phyloP scores from a whole-genome alignment of 2,329 filamentous ascomycete genomes.

The Aureobasidium zeae region DNA sequence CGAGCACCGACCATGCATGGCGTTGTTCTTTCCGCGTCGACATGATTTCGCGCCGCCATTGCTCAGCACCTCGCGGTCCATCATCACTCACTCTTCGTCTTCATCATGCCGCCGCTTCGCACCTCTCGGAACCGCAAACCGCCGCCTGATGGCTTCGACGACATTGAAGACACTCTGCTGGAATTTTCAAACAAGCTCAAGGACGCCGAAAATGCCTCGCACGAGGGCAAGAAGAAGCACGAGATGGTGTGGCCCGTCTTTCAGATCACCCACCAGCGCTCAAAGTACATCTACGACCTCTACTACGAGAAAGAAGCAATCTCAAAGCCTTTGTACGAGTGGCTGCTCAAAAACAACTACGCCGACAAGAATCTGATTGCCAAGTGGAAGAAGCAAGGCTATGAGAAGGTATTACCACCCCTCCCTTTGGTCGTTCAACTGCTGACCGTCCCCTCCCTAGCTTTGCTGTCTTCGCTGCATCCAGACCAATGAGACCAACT shows the following conservation, averaged over 20 bases:
- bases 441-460: constrained; percentile 36
- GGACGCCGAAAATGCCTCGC: constrained; percentile 82
- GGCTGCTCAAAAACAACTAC: constrained; percentile 92
- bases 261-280: constrained; percentile 87
- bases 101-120: constrained; percentile 64
- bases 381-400: constrained; percentile 99
- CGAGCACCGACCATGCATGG: too few species aligned
- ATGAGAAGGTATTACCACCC: constrained; percentile 65
- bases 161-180: constrained; percentile 78
- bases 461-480: constrained; percentile 92
- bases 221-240: constrained; percentile 72
- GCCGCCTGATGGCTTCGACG: constrained; percentile 75
- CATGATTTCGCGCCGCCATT: too few species aligned
- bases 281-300: constrained; percentile 89
- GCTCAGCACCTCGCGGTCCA: neutral
- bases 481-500: constrained; percentile 99
- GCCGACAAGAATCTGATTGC: constrained; percentile 92
- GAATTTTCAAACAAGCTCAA: constrained; percentile 89
- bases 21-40: too few species aligned
- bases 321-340: constrained; percentile 84
- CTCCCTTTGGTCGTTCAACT: neutral
- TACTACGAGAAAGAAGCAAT: constrained; percentile 98
- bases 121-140: constrained; percentile 69
- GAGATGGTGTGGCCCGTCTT: constrained; percentile 96
- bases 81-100: neutral